Conservation (phyloP, 306 rosid genomes). For the Fagus sylvatica region DNA sequence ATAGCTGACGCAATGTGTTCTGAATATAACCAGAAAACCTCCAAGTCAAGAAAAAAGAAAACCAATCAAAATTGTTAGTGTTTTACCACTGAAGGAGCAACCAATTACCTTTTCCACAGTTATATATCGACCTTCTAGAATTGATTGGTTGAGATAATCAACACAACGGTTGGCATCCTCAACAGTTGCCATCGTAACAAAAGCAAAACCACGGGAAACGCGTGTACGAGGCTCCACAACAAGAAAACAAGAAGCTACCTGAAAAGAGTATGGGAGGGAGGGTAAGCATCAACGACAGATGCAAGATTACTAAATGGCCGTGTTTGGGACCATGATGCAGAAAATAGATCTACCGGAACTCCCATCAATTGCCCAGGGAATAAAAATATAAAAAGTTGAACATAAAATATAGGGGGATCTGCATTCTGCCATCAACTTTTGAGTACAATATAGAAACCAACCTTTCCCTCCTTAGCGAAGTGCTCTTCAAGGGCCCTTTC, state of each 20-base stretch:
- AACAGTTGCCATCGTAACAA: constrained; percentile 72
- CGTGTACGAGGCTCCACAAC: constrained; percentile 93
- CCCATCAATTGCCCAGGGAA: neutral
- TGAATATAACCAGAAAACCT: constrained; percentile 96
- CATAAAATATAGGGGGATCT: neutral
- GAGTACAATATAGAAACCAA: constrained; percentile 21
- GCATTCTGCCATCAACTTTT: neutral
- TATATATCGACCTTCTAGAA: constrained; percentile 91
- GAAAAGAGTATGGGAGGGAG: neutral
- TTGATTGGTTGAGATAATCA: constrained; percentile 91
- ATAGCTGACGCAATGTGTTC: constrained; percentile 90
- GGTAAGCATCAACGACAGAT: constrained; percentile 5
- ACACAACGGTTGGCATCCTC: constrained; percentile 89
- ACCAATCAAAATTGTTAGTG: constrained; percentile 23
- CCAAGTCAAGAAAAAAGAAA: constrained; percentile 66
- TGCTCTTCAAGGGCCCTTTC: constrained; percentile 91
- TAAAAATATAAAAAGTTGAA: neutral
- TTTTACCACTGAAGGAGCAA: constrained; percentile 28
- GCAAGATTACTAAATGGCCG: neutral
- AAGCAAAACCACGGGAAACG: constrained; percentile 95
- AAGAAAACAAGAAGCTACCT: constrained; percentile 98
- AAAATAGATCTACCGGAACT: neutral
- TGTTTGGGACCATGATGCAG: neutral
- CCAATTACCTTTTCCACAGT: constrained; percentile 90
- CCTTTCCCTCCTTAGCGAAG: constrained; percentile 95